Base-by-base conservation (phyloP, 257 asterid genomes). In the Nyctanthes arbortristis region DNA sequence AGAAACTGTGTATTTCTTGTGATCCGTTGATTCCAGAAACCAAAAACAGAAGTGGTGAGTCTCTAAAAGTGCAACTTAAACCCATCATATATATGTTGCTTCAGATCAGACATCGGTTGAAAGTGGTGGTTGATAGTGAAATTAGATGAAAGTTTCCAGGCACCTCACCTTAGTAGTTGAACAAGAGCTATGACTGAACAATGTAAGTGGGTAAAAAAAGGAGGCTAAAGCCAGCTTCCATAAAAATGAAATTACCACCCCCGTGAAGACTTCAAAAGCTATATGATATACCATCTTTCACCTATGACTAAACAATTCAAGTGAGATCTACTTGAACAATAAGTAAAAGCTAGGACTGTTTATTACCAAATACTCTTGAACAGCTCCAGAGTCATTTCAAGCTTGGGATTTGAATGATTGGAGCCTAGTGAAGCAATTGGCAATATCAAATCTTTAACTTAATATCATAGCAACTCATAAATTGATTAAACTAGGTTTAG, bases 371-470 rank as follows among this genome's bases (percentile, higher is more conserved):
- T 36, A 36, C 2, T 7, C 7, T 11, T 7, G 0, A 36, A 11
- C 7, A 36, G 43, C 7, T 36, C 43, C 13, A 36, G 43, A 36
- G 10, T 47, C 27, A 20, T 27, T 20, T 5, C 57, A 47, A 10
- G 27, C 57, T 47, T 18, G 57, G 57, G 3, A n/a, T 47, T 25
- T 28, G 58, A 10, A 49, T 49, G 57, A 45, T 45, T 18, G 18
- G 55, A n/a, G 56, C 56, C 24, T n/a, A 47, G 56, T 47, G 27
- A 7, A 18, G 56, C 56, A 47, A 47, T 47, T 47, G 52, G 52
- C 16, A n/a, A n/a, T 14, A 4, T 40, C 5, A 13, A 40, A 14
- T 6, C 52, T 40, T 40, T 40, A 20, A 40, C 52, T 40, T 40
- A 5, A 40, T 40, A 14, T 8, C 52, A 40, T 40, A 40, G 16